Conservation (phyloP, 1,139 yeast species). For the Yamadazyma pseudoaaseri region DNA sequence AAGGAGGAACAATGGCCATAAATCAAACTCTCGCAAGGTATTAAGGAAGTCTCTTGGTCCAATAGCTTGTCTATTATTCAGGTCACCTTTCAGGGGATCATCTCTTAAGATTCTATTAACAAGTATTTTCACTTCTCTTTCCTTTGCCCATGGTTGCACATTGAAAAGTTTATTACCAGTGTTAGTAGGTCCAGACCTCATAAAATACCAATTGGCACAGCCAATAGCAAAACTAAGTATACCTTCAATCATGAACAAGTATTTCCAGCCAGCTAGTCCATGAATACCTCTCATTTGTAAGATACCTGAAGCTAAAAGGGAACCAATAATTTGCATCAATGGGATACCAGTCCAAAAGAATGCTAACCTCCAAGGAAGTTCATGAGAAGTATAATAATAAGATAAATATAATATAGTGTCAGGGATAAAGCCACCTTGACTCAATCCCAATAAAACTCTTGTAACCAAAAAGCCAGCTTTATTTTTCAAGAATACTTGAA, state of each 20-base stretch:
- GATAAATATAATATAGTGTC: conserved; percentile 31
- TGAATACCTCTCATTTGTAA: conserved; percentile 26
- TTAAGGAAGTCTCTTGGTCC: conserved; percentile 34
- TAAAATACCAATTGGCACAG: conserved; percentile 46
- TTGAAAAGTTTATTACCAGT: conserved; percentile 49
- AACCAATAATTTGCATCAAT: conserved; percentile 22
- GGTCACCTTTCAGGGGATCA: conserved; percentile 69
- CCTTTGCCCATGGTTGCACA: conserved; percentile 62
- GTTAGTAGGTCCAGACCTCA: conserved; percentile 61
- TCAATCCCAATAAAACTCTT: conserved; percentile 27
- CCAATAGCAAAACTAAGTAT: conserved; percentile 56
- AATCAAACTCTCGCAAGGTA: conserved; percentile 51
- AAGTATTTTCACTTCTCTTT: conserved; percentile 58
- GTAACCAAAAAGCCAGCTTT: conserved; percentile 23
- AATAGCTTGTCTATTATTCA: conserved; percentile 63
- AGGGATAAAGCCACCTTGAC: conserved; percentile 32
- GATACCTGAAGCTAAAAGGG: conserved; percentile 31
- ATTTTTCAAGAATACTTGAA: conserved; percentile 21
- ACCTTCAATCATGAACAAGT: conserved; percentile 68
- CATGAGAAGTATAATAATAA: conserved; percentile 27
- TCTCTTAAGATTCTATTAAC: conserved; percentile 64
- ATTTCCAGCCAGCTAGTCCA: conserved; percentile 55
- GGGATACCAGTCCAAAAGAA: conserved; percentile 29
- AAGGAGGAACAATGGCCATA: conserved; percentile 58
- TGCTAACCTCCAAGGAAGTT: conserved; percentile 26